Evolutionary conservation across 495 filamentous ascomycete genomes (phyloP).

Genomic region (Talaromyces proteolyticus): DNA sequence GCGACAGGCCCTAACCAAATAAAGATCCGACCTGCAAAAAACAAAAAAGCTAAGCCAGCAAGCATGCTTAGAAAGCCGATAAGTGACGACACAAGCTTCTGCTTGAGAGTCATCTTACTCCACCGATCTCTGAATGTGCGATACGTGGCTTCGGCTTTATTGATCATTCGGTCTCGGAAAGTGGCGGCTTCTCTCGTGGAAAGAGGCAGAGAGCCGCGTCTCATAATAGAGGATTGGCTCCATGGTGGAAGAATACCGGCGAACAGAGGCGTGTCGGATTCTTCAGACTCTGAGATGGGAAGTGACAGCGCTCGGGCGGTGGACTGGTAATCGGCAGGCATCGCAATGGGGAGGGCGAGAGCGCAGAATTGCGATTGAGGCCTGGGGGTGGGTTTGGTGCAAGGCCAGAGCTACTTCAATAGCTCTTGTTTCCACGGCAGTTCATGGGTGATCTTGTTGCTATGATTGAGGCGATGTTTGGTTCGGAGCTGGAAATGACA

Average conservation of each 20-base stretch:
- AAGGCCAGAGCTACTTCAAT: background rate
- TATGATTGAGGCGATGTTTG: background rate
- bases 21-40: constrained; percentile 76
- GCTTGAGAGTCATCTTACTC: constrained; percentile 49
- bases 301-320: constrained; percentile 62
- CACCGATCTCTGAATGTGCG: constrained; percentile 29
- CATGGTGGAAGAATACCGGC: constrained; percentile 38
- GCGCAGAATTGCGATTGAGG: constrained; percentile 3
- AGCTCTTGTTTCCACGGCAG: background rate
- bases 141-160: constrained; percentile 32
- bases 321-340: constrained; percentile 55
- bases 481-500: background rate
- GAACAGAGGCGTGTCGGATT: constrained; percentile 19
- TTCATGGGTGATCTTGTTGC: background rate
- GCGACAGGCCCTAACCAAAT: constrained; percentile 63
- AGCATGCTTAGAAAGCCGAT: constrained; percentile 42
- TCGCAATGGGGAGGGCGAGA: constrained; percentile 10
- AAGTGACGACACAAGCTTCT: constrained; percentile 52
- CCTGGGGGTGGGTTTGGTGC: background rate
- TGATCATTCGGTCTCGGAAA: constrained; percentile 39
- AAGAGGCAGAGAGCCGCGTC: constrained; percentile 27
- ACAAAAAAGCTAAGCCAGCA: constrained; percentile 58
- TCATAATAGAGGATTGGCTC: constrained; percentile 19
- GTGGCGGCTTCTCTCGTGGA: constrained; percentile 18
- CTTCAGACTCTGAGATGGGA: constrained; percentile 46